These are phyloP conservation scores for Penicillium sp. DNA, from an alignment of 2,329 filamentous ascomycete species.

Conservation along the genomic window DNA sequence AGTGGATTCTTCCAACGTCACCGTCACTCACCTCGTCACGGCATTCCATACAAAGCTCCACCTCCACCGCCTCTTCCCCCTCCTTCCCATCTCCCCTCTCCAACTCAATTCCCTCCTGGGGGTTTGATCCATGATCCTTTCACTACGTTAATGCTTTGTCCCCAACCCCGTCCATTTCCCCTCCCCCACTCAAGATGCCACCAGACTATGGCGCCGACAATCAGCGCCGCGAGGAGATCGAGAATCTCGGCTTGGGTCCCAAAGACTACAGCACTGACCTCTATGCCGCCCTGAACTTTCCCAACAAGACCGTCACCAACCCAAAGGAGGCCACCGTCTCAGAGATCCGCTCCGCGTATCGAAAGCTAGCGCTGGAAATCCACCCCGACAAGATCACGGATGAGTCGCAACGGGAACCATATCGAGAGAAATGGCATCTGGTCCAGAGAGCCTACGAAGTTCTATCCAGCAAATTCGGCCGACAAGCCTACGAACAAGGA, in stretches of 20 bases:
- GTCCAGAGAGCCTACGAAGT: conserved; percentile 94
- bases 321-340: no score
- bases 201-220: no score
- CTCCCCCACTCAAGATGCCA: conserved; percentile 40
- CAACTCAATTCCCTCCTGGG: conserved; percentile 26
- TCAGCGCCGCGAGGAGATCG: no score
- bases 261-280: conserved; percentile 68
- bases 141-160: conserved; percentile 8
- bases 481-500: conserved; percentile 74
- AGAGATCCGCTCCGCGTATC: conserved; percentile 80
- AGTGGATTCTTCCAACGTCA: conserved; percentile 18
- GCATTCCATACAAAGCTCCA: conserved; percentile 15
- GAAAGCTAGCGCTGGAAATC: conserved; percentile 84
- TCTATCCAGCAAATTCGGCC: conserved; percentile 74
- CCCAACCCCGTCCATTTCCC: conserved; percentile 26
- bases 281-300: conserved; percentile 75
- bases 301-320: conserved; percentile 70
- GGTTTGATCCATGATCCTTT: conserved; percentile 2
- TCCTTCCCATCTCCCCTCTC: conserved; percentile 9
- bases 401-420: conserved; percentile 72
- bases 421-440: conserved; percentile 86
- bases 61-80: conserved; percentile 29
- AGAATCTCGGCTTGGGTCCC: no score
- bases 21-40: not conserved
- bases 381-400: conserved; percentile 92